phyloP scores from a whole-genome alignment of 108 stramenopile species.

The Cyclostephanos invisitatus region DNA sequence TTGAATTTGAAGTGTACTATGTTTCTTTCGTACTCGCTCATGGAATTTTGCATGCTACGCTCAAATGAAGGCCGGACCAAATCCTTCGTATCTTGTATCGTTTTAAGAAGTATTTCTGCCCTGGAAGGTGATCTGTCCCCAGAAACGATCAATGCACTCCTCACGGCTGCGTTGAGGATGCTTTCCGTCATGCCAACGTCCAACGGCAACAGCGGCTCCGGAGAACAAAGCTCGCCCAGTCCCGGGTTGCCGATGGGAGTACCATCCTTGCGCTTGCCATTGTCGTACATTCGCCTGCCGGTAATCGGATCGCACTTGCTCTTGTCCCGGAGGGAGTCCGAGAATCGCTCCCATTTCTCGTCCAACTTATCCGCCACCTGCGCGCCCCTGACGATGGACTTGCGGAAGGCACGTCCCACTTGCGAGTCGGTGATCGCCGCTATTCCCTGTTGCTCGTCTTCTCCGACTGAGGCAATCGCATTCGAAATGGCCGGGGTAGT shows the following conservation, averaged over 20 bases:
- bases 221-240: constrained; percentile 53
- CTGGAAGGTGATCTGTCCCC: constrained; percentile 1
- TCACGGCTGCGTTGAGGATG: constrained; percentile 34
- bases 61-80: constrained; percentile 58
- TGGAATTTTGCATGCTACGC: constrained; percentile 30
- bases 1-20: constrained; percentile 50
- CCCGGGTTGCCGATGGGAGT: constrained; percentile 64
- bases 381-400: constrained; percentile 47
- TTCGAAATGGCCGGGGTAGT: constrained; percentile 24
- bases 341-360: constrained; percentile 56
- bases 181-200: constrained; percentile 21
- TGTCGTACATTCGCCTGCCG: constrained; percentile 58
- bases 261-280: constrained; percentile 61
- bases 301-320: constrained; percentile 57
- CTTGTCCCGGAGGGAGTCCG: constrained; percentile 49
- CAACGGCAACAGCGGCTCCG: constrained; percentile 41
- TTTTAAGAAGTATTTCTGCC: constrained; percentile 12
- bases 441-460: constrained; percentile 49
- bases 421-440: constrained; percentile 49
- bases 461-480: background rate
- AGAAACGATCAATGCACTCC: constrained; percentile 28
- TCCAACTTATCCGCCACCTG: constrained; percentile 56
- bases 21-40: constrained; percentile 41
- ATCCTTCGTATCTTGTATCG: constrained; percentile 40
- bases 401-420: constrained; percentile 48